Evolutionary conservation across 768 basidiomycete species (phyloP).

Genomic region (Botryobasidium botryosum): DNA sequence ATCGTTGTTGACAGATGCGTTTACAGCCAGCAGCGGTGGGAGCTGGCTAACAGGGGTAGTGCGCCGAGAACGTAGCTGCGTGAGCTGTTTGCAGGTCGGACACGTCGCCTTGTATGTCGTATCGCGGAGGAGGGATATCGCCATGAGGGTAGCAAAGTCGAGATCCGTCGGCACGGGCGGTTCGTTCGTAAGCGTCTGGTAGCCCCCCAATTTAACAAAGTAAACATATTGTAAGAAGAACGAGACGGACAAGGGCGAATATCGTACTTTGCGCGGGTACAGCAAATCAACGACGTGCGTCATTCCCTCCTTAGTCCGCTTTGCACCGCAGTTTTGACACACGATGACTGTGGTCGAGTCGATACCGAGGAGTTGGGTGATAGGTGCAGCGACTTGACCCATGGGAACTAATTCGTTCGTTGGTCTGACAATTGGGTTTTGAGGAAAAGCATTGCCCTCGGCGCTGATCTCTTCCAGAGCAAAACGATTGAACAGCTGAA

Average conservation of each 20-base stretch:
- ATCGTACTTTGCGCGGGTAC: slow-evolving; percentile 84
- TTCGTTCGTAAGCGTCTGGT: slow-evolving; percentile 20
- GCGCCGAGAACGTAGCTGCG: slow-evolving; percentile 53
- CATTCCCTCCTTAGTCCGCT: slow-evolving; percentile 57
- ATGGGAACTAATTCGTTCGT: background rate
- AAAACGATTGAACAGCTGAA: slow-evolving; percentile 91
- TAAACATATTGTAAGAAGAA: too few species aligned
- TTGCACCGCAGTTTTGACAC: slow-evolving; percentile 57
- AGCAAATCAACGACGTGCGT: slow-evolving; percentile 72
- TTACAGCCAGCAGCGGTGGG: slow-evolving; percentile 74
- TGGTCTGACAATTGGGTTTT: slow-evolving; percentile 39
- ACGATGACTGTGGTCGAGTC: slow-evolving; percentile 57
- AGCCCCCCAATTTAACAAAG: too few species aligned
- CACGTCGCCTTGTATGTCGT: slow-evolving; percentile 79
- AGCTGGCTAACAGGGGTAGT: slow-evolving; percentile 46
- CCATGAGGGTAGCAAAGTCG: slow-evolving; percentile 53
- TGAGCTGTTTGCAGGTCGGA: slow-evolving; percentile 59
- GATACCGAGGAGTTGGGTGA: slow-evolving; percentile 76
- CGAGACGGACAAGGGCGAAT: too few species aligned
- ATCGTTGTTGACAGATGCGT: slow-evolving; percentile 63
- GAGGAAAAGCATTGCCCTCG: slow-evolving; percentile 48
- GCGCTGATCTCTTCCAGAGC: slow-evolving; percentile 67
- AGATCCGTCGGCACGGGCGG: slow-evolving; percentile 17
- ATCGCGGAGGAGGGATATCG: slow-evolving; percentile 60
- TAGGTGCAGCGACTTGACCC: slow-evolving; percentile 33